phyloP scores from a whole-genome alignment of 2,329 filamentous ascomycete species.

The Fusarium succisae region DNA sequence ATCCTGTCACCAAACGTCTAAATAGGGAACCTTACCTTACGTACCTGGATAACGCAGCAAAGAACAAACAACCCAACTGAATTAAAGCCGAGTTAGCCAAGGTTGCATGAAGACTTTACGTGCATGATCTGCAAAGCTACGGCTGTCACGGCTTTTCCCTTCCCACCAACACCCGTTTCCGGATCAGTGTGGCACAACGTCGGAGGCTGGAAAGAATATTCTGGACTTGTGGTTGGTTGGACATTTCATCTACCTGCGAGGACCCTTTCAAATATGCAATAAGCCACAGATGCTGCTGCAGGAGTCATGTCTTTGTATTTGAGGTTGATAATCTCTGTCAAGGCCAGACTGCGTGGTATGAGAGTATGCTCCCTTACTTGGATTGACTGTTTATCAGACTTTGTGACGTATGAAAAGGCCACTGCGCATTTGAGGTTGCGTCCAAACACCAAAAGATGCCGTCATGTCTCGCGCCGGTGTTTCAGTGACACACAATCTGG shows the following conservation, averaged over 20 bases:
- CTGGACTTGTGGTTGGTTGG: conserved; percentile 28
- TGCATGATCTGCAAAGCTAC: conserved; percentile 18
- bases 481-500: conserved; percentile 30
- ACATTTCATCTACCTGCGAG: conserved; percentile 3
- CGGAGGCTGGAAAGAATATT: conserved; percentile 14
- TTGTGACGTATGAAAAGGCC: conserved; percentile 23
- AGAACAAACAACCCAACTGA: neutral
- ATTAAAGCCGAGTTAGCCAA: neutral
- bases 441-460: conserved; percentile 20
- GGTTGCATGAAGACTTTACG: neutral
- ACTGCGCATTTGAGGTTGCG: neutral
- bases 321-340: neutral
- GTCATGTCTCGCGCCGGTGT: conserved; percentile 36
- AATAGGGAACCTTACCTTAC: neutral
- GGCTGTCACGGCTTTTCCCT: conserved; percentile 18
- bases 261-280: neutral
- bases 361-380: conserved; percentile 16
- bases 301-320: neutral
- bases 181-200: conserved; percentile 14
- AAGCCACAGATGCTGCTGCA: neutral
- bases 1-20: neutral
- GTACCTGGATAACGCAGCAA: neutral
- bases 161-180: conserved; percentile 12
- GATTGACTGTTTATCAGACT: conserved; percentile 15
- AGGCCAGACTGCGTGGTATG: neutral